Base-by-base conservation (phyloP, 2,329 filamentous ascomycete genomes). In the Grosmannia huntii region DNA sequence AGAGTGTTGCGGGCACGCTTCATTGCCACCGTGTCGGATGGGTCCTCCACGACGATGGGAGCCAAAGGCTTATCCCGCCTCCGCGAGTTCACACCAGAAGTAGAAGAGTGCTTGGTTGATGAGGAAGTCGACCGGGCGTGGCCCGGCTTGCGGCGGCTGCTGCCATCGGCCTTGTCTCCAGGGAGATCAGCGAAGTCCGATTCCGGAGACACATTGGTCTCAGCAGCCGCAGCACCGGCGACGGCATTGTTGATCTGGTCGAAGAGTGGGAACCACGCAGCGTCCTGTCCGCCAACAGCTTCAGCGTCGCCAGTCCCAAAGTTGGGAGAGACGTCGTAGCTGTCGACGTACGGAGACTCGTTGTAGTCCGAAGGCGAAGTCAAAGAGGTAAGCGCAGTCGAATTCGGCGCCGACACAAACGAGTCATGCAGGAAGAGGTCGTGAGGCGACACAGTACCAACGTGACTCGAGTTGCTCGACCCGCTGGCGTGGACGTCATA, bases 1-100 rank as follows among this genome's bases (percentile, higher is more conserved):
- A 95, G 81, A 10, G 90, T 95, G 71, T 96, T 97, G 64, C 90
- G 87, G 55, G 90, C 91, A 70, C 92, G 88, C 84, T 96, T 96
- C 78, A 91, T 82, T 23, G 89, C 90, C n/a, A 87, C 70, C 11
- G 80, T 81, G 67, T 96, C 91, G 49, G 66, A 74, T 0, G 84
- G 81, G 65, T 96, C 89, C 31, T 85, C 82, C 44, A 90, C 81
- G 61, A 86, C 75, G 69, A 96, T 91, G 7, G 86, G 85, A 62
- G 87, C 85, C 58, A 95, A 76, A 62, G 87, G 85, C 78, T 91
- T 92, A 68, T 89, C 84, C 62, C 89, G 87, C 69, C 87, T 85
- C 64, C 88, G 86, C 66, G 86, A 74, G 67, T 74, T 81, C 58
- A 95, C 84, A 61, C 89, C 89, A 64, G 85, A 77, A 53, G 85